A percentile compares a stretch with the other conserved stretches of the same genome.
These are phyloP conservation scores for Bidens hawaiensis DNA, from an alignment of 140 eudicot species.

Conservation along the genomic window DNA sequence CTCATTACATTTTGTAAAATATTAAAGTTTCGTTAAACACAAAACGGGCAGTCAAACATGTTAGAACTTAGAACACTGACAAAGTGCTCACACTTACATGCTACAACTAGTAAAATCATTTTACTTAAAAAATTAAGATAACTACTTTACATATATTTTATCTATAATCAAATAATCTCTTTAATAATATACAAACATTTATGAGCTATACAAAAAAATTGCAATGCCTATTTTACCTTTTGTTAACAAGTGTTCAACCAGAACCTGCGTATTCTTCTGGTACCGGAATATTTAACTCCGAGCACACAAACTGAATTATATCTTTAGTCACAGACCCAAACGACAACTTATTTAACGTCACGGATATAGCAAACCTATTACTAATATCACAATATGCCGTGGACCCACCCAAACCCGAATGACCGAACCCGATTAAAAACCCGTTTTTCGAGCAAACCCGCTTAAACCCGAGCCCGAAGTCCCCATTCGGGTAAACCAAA, in stretches of 20 bases:
- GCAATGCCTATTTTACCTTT: conserved; percentile 4
- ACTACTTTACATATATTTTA: neutral
- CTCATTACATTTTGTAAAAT: too few species aligned
- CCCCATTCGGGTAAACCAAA: conserved; percentile 47
- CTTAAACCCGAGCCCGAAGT: conserved; percentile 85
- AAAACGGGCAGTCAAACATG: too few species aligned
- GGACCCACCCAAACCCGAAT: conserved; percentile 91
- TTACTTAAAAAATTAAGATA: too few species aligned
- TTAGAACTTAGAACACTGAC: too few species aligned
- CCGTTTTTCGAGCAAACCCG: conserved; percentile 60
- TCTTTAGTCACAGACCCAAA: conserved; percentile 73
- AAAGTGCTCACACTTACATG: too few species aligned
- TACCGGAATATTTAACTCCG: conserved; percentile 64
- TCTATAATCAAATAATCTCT: too few species aligned
- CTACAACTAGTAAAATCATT: too few species aligned
- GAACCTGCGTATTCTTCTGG: conserved; percentile 50
- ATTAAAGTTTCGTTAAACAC: too few species aligned
- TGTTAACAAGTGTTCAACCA: conserved; percentile 26
- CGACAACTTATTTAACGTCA: conserved; percentile 79
- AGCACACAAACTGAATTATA: conserved; percentile 67
- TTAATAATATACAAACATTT: neutral
- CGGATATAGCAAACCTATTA: conserved; percentile 72
- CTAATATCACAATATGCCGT: conserved; percentile 71
- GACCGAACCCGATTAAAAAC: conserved; percentile 74
- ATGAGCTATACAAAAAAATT: conserved; percentile 17